These are phyloP conservation scores for Penicillium nucicola DNA, from an alignment of 495 filamentous ascomycete genomes.

Conservation along the genomic window DNA sequence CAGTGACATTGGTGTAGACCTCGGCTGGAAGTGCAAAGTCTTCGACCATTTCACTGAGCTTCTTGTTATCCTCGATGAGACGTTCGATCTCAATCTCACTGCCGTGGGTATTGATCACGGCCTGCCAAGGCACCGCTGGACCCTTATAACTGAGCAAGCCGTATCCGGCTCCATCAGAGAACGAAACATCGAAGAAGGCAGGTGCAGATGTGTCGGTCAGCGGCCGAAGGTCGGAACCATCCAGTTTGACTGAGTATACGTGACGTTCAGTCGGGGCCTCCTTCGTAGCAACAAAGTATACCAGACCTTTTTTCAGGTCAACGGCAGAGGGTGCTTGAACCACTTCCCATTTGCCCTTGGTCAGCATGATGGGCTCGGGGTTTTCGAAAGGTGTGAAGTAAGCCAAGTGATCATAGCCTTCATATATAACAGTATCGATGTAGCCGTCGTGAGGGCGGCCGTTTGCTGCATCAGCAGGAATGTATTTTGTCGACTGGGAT, in stretches of 20 bases:
- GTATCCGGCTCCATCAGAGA: slow-evolving; percentile 78
- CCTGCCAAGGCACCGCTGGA: slow-evolving; percentile 87
- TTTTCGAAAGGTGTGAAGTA: slow-evolving; percentile 94
- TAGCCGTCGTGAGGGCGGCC: slow-evolving; percentile 83
- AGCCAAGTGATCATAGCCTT: slow-evolving; percentile 85
- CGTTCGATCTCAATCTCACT: slow-evolving; percentile 60
- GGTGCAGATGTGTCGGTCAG: slow-evolving; percentile 74
- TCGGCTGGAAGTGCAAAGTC: slow-evolving; percentile 80
- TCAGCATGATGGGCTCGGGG: slow-evolving; percentile 75
- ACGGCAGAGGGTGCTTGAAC: slow-evolving; percentile 83
- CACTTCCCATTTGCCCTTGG: slow-evolving; percentile 90
- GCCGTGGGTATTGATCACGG: slow-evolving; percentile 78
- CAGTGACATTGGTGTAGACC: slow-evolving; percentile 78
- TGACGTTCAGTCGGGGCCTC: slow-evolving; percentile 86
- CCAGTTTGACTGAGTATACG: slow-evolving; percentile 83
- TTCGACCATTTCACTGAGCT: slow-evolving; percentile 63
- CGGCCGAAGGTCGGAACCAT: slow-evolving; percentile 64
- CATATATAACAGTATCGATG: slow-evolving; percentile 83
- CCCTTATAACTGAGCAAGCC: slow-evolving; percentile 79
- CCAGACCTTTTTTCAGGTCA: slow-evolving; percentile 77
- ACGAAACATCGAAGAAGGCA: slow-evolving; percentile 82
- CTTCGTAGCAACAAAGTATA: slow-evolving; percentile 89
- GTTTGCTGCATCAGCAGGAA: slow-evolving; percentile 77
- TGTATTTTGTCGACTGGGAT: slow-evolving; percentile 77
- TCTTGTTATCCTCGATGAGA: slow-evolving; percentile 72